These are phyloP conservation scores for Rhodotorula sp. DNA, from an alignment of 1,284 basidiomycete species.

Conservation along the genomic window DNA sequence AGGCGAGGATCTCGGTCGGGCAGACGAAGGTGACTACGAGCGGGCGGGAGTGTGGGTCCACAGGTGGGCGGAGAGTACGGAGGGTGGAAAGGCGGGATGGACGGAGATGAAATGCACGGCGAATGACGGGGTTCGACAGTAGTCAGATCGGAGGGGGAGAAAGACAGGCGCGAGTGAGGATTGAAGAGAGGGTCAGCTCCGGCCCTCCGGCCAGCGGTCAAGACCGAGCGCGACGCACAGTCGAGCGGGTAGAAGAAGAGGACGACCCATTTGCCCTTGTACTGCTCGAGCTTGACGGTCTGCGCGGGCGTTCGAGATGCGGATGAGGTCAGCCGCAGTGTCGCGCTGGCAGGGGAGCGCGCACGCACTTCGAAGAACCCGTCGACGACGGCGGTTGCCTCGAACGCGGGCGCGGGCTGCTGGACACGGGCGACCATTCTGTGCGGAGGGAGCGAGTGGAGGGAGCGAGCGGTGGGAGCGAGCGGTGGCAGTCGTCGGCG, in stretches of 20 bases:
- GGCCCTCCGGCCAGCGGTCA: not conserved
- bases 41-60: not conserved
- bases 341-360: too few relatives aligned
- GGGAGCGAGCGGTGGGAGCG: not conserved
- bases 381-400: constrained; percentile 68
- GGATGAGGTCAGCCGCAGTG: not conserved
- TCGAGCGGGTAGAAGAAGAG: constrained; percentile 42
- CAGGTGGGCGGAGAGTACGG: too few relatives aligned
- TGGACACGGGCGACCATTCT: constrained; percentile 59
- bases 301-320: too few relatives aligned
- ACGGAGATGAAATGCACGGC: too few relatives aligned
- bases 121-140: too few relatives aligned
- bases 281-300: constrained; percentile 69
- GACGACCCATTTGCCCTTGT: constrained; percentile 73
- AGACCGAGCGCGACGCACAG: constrained; percentile 8
- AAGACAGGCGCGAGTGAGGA: constrained; percentile 43
- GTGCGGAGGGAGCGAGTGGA: too few relatives aligned
- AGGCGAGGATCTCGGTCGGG: constrained; percentile 88
- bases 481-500: not conserved
- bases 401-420: constrained; percentile 72
- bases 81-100: too few relatives aligned
- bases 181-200: constrained; percentile 21
- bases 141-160: constrained; percentile 42
- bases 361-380: constrained; percentile 50
- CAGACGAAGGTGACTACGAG: constrained; percentile 57